Conservation (phyloP, 2,329 filamentous ascomycete species). For the Lithohypha guttulata region DNA sequence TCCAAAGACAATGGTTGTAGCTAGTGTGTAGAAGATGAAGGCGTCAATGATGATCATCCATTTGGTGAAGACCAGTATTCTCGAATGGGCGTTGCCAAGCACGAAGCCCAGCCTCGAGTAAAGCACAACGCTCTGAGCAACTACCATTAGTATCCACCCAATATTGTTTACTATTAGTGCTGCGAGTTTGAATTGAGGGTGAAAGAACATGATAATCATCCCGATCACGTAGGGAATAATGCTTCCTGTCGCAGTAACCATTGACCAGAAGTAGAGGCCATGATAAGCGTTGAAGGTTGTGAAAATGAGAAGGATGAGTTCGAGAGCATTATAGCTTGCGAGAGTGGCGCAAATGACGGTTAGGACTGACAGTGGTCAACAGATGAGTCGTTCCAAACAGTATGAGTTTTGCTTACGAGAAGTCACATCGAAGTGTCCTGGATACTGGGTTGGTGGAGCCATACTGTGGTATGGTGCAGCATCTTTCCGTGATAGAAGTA, state of each 20-base stretch:
- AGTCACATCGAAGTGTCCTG: slow-evolving; percentile 8
- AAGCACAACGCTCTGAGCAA: slow-evolving; percentile 50
- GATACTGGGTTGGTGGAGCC: slow-evolving; percentile 3
- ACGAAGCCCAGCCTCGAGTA: slow-evolving; percentile 54
- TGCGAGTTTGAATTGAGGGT: neutral
- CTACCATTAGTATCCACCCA: slow-evolving; percentile 51
- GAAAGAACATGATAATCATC: slow-evolving; percentile 12
- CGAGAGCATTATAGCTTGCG: slow-evolving; percentile 28
- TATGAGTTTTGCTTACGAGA: slow-evolving; percentile 6
- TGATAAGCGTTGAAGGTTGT: slow-evolving; percentile 38
- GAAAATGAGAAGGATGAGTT: slow-evolving; percentile 37
- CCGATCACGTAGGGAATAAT: slow-evolving; percentile 33
- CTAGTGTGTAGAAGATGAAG: slow-evolving; percentile 41
- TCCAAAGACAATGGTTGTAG: slow-evolving; percentile 23
- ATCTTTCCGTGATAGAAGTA: neutral
- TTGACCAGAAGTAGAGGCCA: slow-evolving; percentile 41
- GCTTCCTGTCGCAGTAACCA: slow-evolving; percentile 34
- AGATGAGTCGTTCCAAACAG: no score
- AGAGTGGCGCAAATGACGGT: slow-evolving; percentile 12
- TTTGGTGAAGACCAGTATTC: slow-evolving; percentile 40
- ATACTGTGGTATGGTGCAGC: neutral
- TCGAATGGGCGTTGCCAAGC: slow-evolving; percentile 40
- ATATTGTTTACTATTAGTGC: slow-evolving; percentile 36
- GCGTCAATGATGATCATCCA: slow-evolving; percentile 48
- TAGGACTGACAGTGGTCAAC: no score